A percentile compares a stretch with the other conserved stretches of the same genome.
Evolutionary conservation across 2,329 filamentous ascomycete genomes (phyloP).

Genomic region (Pseudogymnoascus sp.): DNA sequence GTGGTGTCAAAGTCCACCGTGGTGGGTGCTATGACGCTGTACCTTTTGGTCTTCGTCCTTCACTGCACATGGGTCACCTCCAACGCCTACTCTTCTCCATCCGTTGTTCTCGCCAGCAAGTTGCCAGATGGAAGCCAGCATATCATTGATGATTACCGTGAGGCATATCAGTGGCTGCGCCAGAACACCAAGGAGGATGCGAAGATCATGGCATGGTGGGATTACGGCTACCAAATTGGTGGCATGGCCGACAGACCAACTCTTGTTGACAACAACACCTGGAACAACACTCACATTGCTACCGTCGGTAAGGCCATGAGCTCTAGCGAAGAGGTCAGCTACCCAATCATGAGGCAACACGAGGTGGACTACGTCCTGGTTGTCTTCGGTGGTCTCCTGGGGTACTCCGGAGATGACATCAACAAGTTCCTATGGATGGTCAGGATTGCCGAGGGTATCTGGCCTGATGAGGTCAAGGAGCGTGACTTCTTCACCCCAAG

Average conservation of each 20-base stretch:
- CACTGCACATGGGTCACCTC: constrained; percentile 99
- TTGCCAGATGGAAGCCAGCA: constrained; percentile 92
- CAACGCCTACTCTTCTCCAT: constrained; percentile 96
- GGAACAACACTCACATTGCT: constrained; percentile 99
- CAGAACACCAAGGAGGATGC: constrained; percentile 93
- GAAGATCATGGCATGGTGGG: constrained; percentile 99
- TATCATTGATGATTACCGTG: constrained; percentile 98
- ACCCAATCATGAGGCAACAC: constrained; percentile 95
- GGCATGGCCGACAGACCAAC: constrained; percentile 98
- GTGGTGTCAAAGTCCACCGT: constrained; percentile 72
- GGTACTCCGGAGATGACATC: constrained; percentile 97
- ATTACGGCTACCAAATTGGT: constrained; percentile 99
- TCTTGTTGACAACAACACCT: constrained; percentile 98
- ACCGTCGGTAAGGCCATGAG: constrained; percentile 99
- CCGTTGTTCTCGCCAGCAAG: constrained; percentile 86
- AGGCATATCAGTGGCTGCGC: constrained; percentile 98
- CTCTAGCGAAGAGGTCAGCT: constrained; percentile 94
- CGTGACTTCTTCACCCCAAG: constrained; percentile 89
- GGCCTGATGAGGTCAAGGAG: constrained; percentile 98
- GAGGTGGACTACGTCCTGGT: constrained; percentile 98
- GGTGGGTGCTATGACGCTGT: constrained; percentile 62
- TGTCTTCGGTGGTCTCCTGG: constrained; percentile 90
- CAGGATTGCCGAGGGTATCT: constrained; percentile 96
- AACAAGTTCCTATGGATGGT: constrained; percentile 99
- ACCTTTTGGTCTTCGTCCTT: constrained; percentile 85